Evolutionary conservation across 768 basidiomycete genomes (phyloP).

Genomic region (Amanita thiersii): DNA sequence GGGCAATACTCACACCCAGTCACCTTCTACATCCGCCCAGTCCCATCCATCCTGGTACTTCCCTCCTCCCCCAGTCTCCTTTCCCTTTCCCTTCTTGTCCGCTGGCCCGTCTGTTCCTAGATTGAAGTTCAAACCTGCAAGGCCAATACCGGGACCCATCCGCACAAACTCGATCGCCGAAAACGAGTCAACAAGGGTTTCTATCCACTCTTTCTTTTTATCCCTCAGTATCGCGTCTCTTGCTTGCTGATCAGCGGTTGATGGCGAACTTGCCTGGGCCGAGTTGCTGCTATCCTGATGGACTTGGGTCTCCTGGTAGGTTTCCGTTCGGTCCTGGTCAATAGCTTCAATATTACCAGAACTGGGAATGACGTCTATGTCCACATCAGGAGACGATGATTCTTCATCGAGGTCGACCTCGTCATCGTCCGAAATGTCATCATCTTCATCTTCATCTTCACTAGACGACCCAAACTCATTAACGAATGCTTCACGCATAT

Average conservation of each 20-base stretch:
- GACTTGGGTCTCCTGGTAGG: too few species aligned
- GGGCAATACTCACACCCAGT: constrained; percentile 37
- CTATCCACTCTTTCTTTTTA: not conserved
- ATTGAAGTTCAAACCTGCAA: constrained; percentile 21
- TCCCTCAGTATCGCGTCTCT: not conserved
- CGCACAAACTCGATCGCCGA: constrained; percentile 24
- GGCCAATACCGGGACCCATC: constrained; percentile 32
- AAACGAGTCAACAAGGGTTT: constrained; percentile 12
- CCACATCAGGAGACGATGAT: too few species aligned
- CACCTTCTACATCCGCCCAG: constrained; percentile 49
- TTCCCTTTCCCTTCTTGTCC: constrained; percentile 5
- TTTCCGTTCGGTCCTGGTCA: too few species aligned
- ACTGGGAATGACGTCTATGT: too few species aligned
- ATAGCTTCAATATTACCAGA: too few species aligned
- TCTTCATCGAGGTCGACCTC: not conserved
- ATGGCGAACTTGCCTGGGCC: too few species aligned
- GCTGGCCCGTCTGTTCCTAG: constrained; percentile 11
- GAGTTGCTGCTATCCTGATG: too few species aligned
- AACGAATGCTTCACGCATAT: constrained; percentile 31
- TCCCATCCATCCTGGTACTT: constrained; percentile 36
- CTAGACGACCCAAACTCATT: not conserved
- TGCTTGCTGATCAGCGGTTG: too few species aligned
- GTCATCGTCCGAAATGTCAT: not conserved
- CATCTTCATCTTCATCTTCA: constrained; percentile 1
- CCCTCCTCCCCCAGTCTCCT: not conserved